These are phyloP conservation scores for Halteria grandinella DNA, from an alignment of 73 alveolate species.

Conservation along the genomic window DNA sequence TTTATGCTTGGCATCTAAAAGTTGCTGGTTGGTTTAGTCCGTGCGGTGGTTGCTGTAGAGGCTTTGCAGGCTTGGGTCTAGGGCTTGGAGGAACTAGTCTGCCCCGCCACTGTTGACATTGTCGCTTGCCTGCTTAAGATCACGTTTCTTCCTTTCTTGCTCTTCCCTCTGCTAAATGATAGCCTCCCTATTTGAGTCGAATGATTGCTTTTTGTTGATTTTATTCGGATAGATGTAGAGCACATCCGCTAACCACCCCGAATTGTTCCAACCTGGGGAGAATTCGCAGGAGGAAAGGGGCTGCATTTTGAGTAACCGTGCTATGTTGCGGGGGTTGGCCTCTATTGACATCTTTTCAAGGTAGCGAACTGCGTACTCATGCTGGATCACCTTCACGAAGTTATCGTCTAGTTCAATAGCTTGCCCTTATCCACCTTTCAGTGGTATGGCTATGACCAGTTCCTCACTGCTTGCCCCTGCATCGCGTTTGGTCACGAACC, in stretches of 20 bases:
- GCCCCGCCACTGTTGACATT: too few species aligned
- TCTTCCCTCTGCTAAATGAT: background rate
- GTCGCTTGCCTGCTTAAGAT: too few species aligned
- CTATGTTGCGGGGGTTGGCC: conserved; percentile 69
- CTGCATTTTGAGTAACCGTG: conserved; percentile 49
- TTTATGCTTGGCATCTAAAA: too few species aligned
- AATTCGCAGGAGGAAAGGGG: conserved; percentile 74
- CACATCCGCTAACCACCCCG: conserved; percentile 77
- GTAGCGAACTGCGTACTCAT: conserved; percentile 81
- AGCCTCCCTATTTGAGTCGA: conserved; percentile 47
- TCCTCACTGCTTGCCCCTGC: conserved; percentile 14
- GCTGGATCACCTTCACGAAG: conserved; percentile 78
- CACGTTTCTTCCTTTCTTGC: too few species aligned
- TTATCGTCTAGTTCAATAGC: conserved; percentile 58
- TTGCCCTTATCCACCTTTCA: conserved; percentile 76
- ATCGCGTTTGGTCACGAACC: conserved; percentile 3
- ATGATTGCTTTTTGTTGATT: conserved; percentile 59
- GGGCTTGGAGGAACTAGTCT: too few species aligned
- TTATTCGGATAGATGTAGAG: conserved; percentile 68
- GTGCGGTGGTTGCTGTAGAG: too few species aligned
- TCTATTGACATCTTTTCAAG: conserved; percentile 72
- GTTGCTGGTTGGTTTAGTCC: too few species aligned
- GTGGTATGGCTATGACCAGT: conserved; percentile 66
- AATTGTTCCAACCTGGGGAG: conserved; percentile 73
- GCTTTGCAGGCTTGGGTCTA: too few species aligned